Evolutionary conservation across 2,329 filamentous ascomycete genomes (phyloP), one percentile per base, ranked within the genome.

Genomic region (Diaporthe vexans): DNA sequence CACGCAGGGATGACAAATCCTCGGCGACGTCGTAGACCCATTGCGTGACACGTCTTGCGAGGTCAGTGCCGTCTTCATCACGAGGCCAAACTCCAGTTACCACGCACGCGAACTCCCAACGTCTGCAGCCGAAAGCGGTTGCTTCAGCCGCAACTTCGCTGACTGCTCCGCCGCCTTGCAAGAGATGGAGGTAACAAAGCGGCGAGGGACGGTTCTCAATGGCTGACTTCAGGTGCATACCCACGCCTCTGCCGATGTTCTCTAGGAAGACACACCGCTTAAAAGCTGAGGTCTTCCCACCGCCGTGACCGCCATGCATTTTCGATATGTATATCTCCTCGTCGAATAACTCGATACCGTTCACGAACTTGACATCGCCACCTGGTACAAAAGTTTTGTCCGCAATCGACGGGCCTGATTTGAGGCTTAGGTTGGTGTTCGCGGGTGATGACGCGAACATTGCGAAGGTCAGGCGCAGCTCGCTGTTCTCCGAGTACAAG

Each of bases 101-200:
- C 6, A 92, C 88, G 77, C 91, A 93, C 59, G 90, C 91, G 82
- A 88, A 92, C 43, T 89, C 85, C 91, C 90, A 93, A 79, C 90
- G 85, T 81, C 91, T 88, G 82, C 88, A 91, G 58, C 91, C 90
- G 71, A 93, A 92, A 71, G 91, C 90, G 73, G 87, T 89, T 35
- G 83, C 84, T 76, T 87, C 80, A 7, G 81, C 76, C 1, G 81
- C 77, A 21, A 88, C 76, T 35, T 91, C 83, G 58, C 77, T n/a
- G 56, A 90, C 79, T 0, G 86, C 87, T 76, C 87, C 88, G 9
- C 90, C 89, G 24, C 90, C 90, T 54, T 92, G 91, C 11, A 92
- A 81, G 6, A 93, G 78, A 84, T 92, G 90, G 65, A 92, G 81
- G 81, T 93, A 92, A 80, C 89, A 92, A 19, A 89, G 78, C 52